Evolutionary conservation across 306 rosid genomes (phyloP), one percentile per base, ranked within the genome.

Genomic region (Castanea mollissima): DNA sequence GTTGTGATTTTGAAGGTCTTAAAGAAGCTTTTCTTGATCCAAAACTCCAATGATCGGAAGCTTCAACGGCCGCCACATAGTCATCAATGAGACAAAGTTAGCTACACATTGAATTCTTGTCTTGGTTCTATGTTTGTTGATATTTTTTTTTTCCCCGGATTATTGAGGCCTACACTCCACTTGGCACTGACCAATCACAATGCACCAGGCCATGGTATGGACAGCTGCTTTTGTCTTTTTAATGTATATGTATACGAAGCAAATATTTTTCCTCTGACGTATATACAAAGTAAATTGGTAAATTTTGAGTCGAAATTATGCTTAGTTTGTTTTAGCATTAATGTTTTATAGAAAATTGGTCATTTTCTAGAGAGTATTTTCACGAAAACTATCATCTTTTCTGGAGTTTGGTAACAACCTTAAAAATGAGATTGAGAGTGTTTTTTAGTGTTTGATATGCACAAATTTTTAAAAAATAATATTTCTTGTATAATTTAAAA

Each of bases 11-110:
- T 82, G 74, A 90, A 87, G 86, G 87, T 82, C 32, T 70, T 90
- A n/a, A 87, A 82, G 85, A 90, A 85, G 65, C 68, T 90, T 74
- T 82, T 86, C 77, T 78, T 80, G 52, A 44, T 78, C 32, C 89
- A 77, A 18, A 84, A 52, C 34, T 80, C 82, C 73, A 85, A 85
- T 8, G 11, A 41, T 23, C 74, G 79, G 64, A 86, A 60, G 76
- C 76, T 75, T 19, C 15, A 59, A 21, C 23, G 27, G 29, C 65
- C 65, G 32, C 29, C 32, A 59, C 27, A 21, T 59, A 10, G 29
- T 59, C 29, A 21, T 59, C 65, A 59, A 20, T 20, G 31, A 49
- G 16, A 49, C 54, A 2, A 8, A 59, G 14, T 59, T 59, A 59
- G n/a, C 29, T 4, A 59, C 15, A 8, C 65, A n/a, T 59, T 2